Evolutionary conservation across 768 basidiomycete species (phyloP), one percentile per base, ranked within the genome.

Genomic region (Boletus rubescentipes): DNA sequence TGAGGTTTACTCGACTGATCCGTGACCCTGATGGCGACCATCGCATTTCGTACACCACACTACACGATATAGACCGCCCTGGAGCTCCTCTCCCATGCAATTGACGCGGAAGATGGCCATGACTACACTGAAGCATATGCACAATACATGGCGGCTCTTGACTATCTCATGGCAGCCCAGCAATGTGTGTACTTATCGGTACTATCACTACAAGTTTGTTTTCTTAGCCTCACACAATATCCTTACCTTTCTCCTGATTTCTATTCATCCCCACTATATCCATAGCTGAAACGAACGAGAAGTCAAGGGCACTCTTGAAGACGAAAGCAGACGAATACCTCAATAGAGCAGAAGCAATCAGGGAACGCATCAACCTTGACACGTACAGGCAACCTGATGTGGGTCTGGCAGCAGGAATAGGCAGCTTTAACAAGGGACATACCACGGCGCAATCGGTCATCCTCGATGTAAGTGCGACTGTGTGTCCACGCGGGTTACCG

Each of bases 161-260:
- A 98, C 70, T 98, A 94, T 72, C 98, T 98, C 73, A 92, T 97
- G 89, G 88, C 97, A 62, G 93, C 93, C 14, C 77, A 93, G 67
- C 93, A 92, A 72, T 91, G 92, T 93, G 59, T 4, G 66, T 55
- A 18, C n/a, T n/a, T n/a, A n/a, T n/a, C n/a, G n/a, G n/a, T n/a
- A n/a, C n/a, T n/a, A n/a, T n/a, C n/a, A n/a, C n/a, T n/a, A n/a
- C n/a, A n/a, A n/a, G n/a, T n/a, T n/a, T n/a, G n/a, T n/a, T n/a
- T n/a, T 20, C 18, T 9, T 10, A 9, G 30, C 5, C 21, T 38
- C 4, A 18, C 11, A 18, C 50, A 23, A n/a, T 26, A 5, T n/a
- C 11, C 20, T 42, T 5, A n/a, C 15, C 23, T 23, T 31, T 36
- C 15, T 36, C 10, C 2, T 8, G 14, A 9, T 14, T 9, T 21